Percentiles rank a stretch among this genome's conserved stretches.
phyloP scores from a whole-genome alignment of 768 basidiomycete genomes.

The Lactarius hengduanensis region DNA sequence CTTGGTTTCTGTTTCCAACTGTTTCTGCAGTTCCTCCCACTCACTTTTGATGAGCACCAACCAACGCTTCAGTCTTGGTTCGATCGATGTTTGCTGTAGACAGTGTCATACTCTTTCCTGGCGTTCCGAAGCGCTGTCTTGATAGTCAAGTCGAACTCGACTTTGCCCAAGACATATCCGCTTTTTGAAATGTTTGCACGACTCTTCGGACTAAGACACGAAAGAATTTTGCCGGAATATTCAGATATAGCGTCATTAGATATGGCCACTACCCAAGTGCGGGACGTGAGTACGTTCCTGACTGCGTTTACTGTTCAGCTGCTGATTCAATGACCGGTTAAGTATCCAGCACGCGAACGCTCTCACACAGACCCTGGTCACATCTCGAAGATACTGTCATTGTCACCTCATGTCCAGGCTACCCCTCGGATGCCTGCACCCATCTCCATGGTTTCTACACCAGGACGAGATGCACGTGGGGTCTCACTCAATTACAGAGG shows the following conservation, averaged over 20 bases:
- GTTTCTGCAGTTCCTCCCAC: too few relatives aligned
- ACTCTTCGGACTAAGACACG: too few relatives aligned
- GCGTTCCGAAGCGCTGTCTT: too few relatives aligned
- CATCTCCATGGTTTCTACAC: conserved; percentile 15
- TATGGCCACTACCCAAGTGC: neutral
- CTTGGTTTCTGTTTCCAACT: too few relatives aligned
- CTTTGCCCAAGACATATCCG: too few relatives aligned
- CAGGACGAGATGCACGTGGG: neutral
- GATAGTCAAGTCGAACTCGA: too few relatives aligned
- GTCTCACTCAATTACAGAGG: conserved; percentile 8
- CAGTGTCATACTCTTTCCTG: too few relatives aligned
- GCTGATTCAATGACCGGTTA: neutral
- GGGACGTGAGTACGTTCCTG: conserved; percentile 12
- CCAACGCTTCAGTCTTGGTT: too few relatives aligned
- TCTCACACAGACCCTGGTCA: conserved; percentile 29
- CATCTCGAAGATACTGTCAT: conserved; percentile 24
- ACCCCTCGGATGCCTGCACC: conserved; percentile 22
- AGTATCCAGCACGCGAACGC: conserved; percentile 19
- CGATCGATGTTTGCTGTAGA: too few relatives aligned
- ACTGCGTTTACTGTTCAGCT: neutral
- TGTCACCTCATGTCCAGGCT: conserved; percentile 9
- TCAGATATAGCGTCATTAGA: conserved; percentile 2
- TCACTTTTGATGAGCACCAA: too few relatives aligned
- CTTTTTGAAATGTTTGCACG: too few relatives aligned
- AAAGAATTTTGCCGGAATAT: too few relatives aligned